Percentiles rank a stretch among this genome's conserved stretches.
phyloP scores from a whole-genome alignment of 805 yeast species.

The Cyberlindnera xishuangbannaensis region DNA sequence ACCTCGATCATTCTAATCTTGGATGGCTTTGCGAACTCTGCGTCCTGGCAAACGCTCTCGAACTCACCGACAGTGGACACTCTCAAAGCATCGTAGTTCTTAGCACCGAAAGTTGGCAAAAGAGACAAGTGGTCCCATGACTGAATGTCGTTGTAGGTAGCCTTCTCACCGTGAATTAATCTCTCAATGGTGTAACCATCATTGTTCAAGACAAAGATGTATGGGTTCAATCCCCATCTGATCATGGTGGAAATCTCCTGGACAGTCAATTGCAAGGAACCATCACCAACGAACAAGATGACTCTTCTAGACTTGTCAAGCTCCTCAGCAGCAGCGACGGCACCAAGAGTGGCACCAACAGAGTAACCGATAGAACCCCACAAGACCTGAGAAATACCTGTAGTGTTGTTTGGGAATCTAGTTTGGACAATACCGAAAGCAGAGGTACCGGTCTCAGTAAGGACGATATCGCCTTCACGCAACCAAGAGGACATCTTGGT shows the following conservation, averaged over 20 bases:
- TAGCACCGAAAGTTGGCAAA: conserved; percentile 45
- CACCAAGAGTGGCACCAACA: conserved; percentile 64
- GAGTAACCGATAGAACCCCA: conserved; percentile 76
- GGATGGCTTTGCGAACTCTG: conserved; percentile 45
- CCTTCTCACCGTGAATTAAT: conserved; percentile 63
- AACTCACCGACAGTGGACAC: conserved; percentile 55
- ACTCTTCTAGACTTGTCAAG: conserved; percentile 56
- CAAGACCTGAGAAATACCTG: conserved; percentile 67
- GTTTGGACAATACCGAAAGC: conserved; percentile 67
- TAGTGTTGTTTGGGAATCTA: conserved; percentile 54
- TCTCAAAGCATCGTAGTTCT: conserved; percentile 47
- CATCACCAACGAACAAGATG: conserved; percentile 67
- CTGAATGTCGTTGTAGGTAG: conserved; percentile 62
- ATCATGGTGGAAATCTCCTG: conserved; percentile 68
- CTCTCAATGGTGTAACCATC: conserved; percentile 73
- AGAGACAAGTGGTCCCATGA: conserved; percentile 59
- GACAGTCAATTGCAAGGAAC: conserved; percentile 68
- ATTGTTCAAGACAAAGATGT: conserved; percentile 64
- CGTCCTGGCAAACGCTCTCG: conserved; percentile 41
- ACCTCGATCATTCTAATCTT: conserved; percentile 64
- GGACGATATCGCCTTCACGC: conserved; percentile 58
- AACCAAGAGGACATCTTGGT: conserved; percentile 57
- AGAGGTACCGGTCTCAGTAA: conserved; percentile 72
- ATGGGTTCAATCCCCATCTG: conserved; percentile 62
- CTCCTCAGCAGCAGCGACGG: conserved; percentile 63